Evolutionary conservation across 306 rosid species (phyloP), one percentile per base, ranked within the genome.

Genomic region (Cucurbita pepo): DNA sequence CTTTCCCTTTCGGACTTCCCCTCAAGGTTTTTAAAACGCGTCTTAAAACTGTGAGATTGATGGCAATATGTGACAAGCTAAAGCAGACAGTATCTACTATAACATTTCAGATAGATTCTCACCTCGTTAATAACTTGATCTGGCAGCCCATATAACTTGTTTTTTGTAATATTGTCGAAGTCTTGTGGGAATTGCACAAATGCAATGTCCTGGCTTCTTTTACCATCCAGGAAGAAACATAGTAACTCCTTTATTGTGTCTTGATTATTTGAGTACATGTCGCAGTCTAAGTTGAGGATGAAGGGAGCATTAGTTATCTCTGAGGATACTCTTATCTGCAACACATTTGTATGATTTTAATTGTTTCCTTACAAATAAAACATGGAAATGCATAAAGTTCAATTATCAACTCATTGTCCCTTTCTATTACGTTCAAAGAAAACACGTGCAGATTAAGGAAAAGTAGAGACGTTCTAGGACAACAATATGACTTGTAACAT

Each of bases 221-320:
- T 61, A 64, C 83, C 87, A 45, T 91, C 92, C 79, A 87, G 38
- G 85, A 91, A 88, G 76, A 91, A 86, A 53, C 92, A 87, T 1
- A 87, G 45, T 19, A 56, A 71, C 59, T 88, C 89, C 71, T 16
- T 76, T 44, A 87, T 73, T 53, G 74, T 73, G 30, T 85, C 86
- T 25, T 88, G 80, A 25, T 77, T 75, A 66, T 84, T 91, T 59
- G 86, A 65, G 58, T 83, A 76, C 97, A 89, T 91, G 71, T 87
- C 97, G 58, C 96, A 85, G 65, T 91, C 96, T 77, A 91, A 44
- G 75, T 73, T 89, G 51, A 89, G 91, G 25, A 91, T 84, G 72
- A 91, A 78, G 0, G 91, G 85, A 5, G 83, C 91, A 55, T 87
- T 84, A 81, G 85, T 87, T 76, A 91, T 88, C 83, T 82, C 69